Evolutionary conservation across 441 rosid genomes (phyloP), one percentile per base, ranked within the genome.

Genomic region (Eruca vesicaria): DNA sequence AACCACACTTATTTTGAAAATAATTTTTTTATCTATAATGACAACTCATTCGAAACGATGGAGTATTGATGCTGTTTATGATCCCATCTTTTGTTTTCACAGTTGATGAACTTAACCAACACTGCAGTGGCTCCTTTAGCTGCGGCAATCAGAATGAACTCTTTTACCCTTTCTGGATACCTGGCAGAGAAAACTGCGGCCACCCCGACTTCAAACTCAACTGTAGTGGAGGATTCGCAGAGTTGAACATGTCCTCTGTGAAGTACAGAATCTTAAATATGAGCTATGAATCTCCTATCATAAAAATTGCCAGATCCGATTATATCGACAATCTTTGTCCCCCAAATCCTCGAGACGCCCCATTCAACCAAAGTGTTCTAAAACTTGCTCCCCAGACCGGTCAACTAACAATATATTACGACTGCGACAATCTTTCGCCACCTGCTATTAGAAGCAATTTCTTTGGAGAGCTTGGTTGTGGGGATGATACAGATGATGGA

Each of bases 291-390:
- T 58, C 56, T 21, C 26, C 31, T 35, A 6, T 31, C 45, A 41
- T 83, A 10, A 62, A 5, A 9, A 76, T 74, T 0, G 83, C 82
- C 0, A 77, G 84, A 73, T 36, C 38, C 1, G 81, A 81, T 55
- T 79, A 73, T 23, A 4, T 53, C 2, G 0, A 0, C 29, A 0
- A 6, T n/a, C 9, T 61, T 11, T 86, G 87, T 69, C 84, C 7
- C 0, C 5, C 0, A 2, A 1, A 9, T 5, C 68, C 28, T 5
- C 3, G 28, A 12, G 78, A 65, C 53, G 63, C 56, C 31, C 32
- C 67, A 9, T 31, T 68, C 7, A 19, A 43, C 48, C 1, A 20
- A 56, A 16, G 9, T 9, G 11, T 68, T 31, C 70, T 79, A 53
- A 10, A 26, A 0, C 61, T 63, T 16, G 38, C 21, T 38, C 5